Conservation (phyloP, 2,329 filamentous ascomycete species). For the Sporothrix humicola region DNA sequence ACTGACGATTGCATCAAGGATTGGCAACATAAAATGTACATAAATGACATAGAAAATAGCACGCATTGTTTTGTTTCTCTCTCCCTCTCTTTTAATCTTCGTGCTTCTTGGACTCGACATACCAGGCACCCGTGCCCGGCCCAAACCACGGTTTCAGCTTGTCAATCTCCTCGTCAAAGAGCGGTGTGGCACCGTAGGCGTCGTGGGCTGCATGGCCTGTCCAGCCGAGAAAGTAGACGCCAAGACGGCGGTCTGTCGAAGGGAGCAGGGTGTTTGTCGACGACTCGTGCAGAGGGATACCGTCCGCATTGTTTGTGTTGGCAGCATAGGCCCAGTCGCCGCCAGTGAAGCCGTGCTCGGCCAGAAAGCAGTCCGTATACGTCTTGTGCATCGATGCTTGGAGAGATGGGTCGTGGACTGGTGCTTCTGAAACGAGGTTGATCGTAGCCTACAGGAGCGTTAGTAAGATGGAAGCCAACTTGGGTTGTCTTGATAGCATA, state of each 20-base stretch:
- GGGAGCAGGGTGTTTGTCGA: neutral
- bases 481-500: neutral
- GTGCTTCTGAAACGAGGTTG: neutral
- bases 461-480: no score
- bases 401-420: neutral
- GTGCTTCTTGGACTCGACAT: neutral
- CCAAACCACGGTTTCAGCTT: slow-evolving; percentile 1
- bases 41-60: neutral
- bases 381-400: slow-evolving; percentile 17
- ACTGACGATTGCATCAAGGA: no score
- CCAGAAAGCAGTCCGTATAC: neutral
- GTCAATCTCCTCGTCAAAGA: slow-evolving; percentile 7
- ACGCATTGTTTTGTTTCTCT: no score
- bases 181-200: neutral
- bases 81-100: neutral
- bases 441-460: neutral
- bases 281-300: neutral
- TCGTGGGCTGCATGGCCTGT: neutral
- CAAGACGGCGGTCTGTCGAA: neutral
- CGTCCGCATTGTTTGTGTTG: neutral
- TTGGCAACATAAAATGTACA: neutral
- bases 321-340: neutral
- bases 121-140: neutral
- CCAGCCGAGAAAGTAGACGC: slow-evolving; percentile 5
- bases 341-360: neutral